Base-by-base conservation (phyloP, 2,329 filamentous ascomycete species). In the Teratosphaeria epicoccoides region DNA sequence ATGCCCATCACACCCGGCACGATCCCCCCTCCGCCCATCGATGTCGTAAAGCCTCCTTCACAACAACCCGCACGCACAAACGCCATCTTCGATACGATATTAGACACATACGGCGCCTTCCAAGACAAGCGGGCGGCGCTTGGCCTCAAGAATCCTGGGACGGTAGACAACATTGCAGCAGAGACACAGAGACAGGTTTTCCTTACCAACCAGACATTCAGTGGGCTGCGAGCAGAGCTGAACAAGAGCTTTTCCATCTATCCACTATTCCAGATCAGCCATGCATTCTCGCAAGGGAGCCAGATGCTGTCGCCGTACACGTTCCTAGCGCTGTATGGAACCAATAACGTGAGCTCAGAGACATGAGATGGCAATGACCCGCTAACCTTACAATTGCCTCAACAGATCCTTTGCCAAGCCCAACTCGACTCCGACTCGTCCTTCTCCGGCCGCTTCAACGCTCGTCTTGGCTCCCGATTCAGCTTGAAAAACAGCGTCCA, bases 101-200 rank as follows among this genome's bases (percentile, higher is more conserved):
- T 63, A 48, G 86, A 95, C 77, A 83, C 82, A 71, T 85, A 93
- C 73, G 80, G 77, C 64, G 81, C 83, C 50, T 94, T 97, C 70
- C 85, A 84, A 57, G 87, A 93, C 63, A 83, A 87, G 73, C 85
- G 93, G 76, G 86, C 84, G 63, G 85, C 87, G 72, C 80, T 98
- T 59, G 91, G 90, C 57, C 78, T 98, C 62, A 79, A 84, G 61
- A 97, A 97, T 73, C 93, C 93, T 40, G 93, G 93, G 64, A 90
- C 87, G 49, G 84, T 96, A 61, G 93, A 98, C 73, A 84, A 83
- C 67, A 84, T 95, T 69, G 81, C 86, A 62, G 84, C 86, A 69
- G 93, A 98, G 76, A 89, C 96, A 57, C 85, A 94, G 76, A 89
- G 90, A 73, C 90, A 96, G 80, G 90, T 96, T 63, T 85, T 97